These are phyloP conservation scores for Turnera subulata DNA, from an alignment of 345 rosid species.

Conservation along the genomic window DNA sequence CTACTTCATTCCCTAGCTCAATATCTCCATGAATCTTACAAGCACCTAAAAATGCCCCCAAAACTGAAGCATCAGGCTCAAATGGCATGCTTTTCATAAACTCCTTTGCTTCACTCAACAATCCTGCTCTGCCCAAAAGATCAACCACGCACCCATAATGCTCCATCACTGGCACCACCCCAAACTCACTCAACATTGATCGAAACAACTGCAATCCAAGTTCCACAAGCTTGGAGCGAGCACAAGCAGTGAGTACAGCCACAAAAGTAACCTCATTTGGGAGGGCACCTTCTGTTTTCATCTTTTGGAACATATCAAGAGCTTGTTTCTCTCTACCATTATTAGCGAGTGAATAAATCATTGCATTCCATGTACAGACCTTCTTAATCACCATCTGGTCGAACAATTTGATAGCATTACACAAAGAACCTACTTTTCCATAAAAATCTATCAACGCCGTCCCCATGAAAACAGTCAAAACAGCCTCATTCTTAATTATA, in stretches of 20 bases:
- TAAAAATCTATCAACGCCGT: slow-evolving; percentile 66
- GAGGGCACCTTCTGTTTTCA: slow-evolving; percentile 29
- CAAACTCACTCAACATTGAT: slow-evolving; percentile 33
- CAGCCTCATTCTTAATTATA: slow-evolving; percentile 32
- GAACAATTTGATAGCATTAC: slow-evolving; percentile 36
- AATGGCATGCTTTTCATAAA: slow-evolving; percentile 50
- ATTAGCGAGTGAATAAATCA: slow-evolving; percentile 51
- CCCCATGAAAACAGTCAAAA: slow-evolving; percentile 34
- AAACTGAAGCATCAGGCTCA: slow-evolving; percentile 56
- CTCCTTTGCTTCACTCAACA: slow-evolving; percentile 48
- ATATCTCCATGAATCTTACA: slow-evolving; percentile 61
- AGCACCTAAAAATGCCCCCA: slow-evolving; percentile 67
- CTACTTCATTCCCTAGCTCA: slow-evolving; percentile 49
- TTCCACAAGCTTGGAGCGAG: slow-evolving; percentile 45
- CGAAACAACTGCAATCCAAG: slow-evolving; percentile 43
- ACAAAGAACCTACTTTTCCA: slow-evolving; percentile 50
- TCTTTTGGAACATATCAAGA: slow-evolving; percentile 50
- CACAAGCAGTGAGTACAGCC: slow-evolving; percentile 63
- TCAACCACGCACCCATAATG: slow-evolving; percentile 78
- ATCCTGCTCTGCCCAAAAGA: slow-evolving; percentile 72
- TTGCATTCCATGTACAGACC: slow-evolving; percentile 72
- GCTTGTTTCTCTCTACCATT: slow-evolving; percentile 48
- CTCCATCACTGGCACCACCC: slow-evolving; percentile 51
- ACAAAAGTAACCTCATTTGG: slow-evolving; percentile 61
- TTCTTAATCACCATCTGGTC: slow-evolving; percentile 24